Base-by-base conservation (phyloP, 177 flowering plant genomes). In the Vitis hybrid region DNA sequence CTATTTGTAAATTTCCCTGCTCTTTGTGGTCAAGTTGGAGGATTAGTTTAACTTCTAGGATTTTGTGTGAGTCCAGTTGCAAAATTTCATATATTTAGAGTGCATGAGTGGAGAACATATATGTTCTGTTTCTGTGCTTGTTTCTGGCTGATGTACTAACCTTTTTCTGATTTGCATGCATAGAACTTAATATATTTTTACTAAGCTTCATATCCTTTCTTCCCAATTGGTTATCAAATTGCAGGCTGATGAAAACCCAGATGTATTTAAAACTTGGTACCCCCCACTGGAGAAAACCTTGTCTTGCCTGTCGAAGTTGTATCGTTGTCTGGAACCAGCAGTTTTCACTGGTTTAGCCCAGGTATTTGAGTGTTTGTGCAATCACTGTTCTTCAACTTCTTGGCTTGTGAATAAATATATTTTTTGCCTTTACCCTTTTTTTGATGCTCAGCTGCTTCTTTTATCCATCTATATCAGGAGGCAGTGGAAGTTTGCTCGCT, bases 321-420 rank as follows among this genome's bases (percentile, higher is more conserved):
- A 94, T 76, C 91, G 85, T 22, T 90, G 93, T 75, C 77, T 96
- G 75, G 98, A 96, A 79, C 80, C 92, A 68, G 82, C 77, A 70
- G 98, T 96, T 67, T 96, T 96, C 86, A 94, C 99, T 70, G 99
- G 99, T 51, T 81, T 96, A 75, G 99, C 99, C 33, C 99, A 96
- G 99, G 99, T 89, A 76, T 62, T 44, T 54, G 62, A 64, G 19
- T 75, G 49, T 20, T 67, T 62, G 3, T n/a, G 24, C 10, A 38
- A 19, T 52, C 28, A 59, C 38, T 24, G 10, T 47, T 56, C 18
- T 5, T 62, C 2, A 11, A 3, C 2, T 63, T 33, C 33, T 63
- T 65, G 5, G 28, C 56, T 44, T 31, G 8, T 62, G 15, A 52
- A 19, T 15, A 59, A 22, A 18, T 73, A 18, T 73, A 9, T 44